Evolutionary conservation across 1,139 yeast species (phyloP), one percentile per base, ranked within the genome.

Genomic region (Candida sanyaensis): DNA sequence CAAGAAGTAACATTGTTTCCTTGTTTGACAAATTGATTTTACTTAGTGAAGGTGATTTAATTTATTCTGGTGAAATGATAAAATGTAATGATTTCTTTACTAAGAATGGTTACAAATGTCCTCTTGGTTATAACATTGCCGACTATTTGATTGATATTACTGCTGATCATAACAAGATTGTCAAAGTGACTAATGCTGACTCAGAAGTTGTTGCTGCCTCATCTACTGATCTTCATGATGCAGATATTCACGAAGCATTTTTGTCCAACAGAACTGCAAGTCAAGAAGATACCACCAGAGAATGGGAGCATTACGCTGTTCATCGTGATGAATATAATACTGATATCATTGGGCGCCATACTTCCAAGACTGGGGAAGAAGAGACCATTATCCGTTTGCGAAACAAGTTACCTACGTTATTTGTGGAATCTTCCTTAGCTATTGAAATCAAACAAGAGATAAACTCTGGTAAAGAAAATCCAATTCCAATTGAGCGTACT

Each of bases 1-100:
- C 99, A n/a, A 80, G 99, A 62, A 89, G 97, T 52, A 93, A 93
- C 59, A 92, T 93, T 62, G 97, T 93, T 28, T 84, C 97, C 0
- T 70, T 90, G 47, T 93, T 93, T 68, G 97, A 92, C 63, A 86
- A 86, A 55, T 75, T 93, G 46, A 66, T 93, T 2, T 71, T 93
- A 44, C 75, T 93, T 46, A 88, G 97, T 37, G 86, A 86, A 54
- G 99, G 99, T 51, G 84, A 84, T 56, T 71, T 90, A 63, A 86
- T 92, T 1, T 93, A 88, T 62, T 88, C 97, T 0, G 99, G 99
- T 12, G 88, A 85, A 21, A 83, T 85, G 81, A 72, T 78, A 27
- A 78, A 79, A 48, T 83, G 90, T 51, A 80, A 83, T 55, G 88
- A 86, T 50, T 91, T 87, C 64, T 88, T 93, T 63, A 75, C 81